Evolutionary conservation across 1,284 basidiomycete genomes (phyloP), one percentile per base, ranked within the genome.

Genomic region (Ganoderma boninense): DNA sequence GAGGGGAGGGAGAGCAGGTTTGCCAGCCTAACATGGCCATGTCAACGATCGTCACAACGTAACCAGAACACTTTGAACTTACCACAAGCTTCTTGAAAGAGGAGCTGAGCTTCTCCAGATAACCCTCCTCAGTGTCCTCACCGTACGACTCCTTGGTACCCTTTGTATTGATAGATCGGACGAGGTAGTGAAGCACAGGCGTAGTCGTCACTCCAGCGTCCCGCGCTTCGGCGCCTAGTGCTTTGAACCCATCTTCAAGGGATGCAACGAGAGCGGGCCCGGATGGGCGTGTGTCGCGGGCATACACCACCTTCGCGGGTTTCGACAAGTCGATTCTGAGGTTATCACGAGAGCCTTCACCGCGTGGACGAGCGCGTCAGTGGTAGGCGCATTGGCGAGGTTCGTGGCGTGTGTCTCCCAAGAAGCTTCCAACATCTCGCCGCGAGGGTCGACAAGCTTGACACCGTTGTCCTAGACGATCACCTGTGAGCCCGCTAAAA

Each of bases 391-490:
- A 81, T 99, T 99, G 70, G 97, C 95, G n/a, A 99, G 84, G 6
- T 82, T 82, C 7, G 98, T 97, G 26, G 97, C 97, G 79, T 97
- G 90, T 0, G 82, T 80, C 82, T 99, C 98, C 98, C 98, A 99
- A 43, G 95, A 89, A 1, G 94, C 85, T 78, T 97, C 95, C n/a
- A 99, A 89, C 98, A 99, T 99, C 82, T 99, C 98, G n/a, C 98
- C 98, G 16, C 91, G 91, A 20, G 98, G 95, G 83, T 99, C 98
- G 59, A 99, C 96, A 64, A 99, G 90, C 82, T 99, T 99, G 72
- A 99, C 96, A 44, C 98, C 98, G 81, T 99, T 99, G 82, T 99
- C 98, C 95, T 98, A 77, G 14, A 42, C 32, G 29, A 44, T 46
- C 59, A 67, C 44, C 44, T 35, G 65, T 62, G 54, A 66, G 65